These are phyloP conservation scores for Cyclocybe cylindracea DNA, from an alignment of 768 basidiomycete species.

Conservation along the genomic window DNA sequence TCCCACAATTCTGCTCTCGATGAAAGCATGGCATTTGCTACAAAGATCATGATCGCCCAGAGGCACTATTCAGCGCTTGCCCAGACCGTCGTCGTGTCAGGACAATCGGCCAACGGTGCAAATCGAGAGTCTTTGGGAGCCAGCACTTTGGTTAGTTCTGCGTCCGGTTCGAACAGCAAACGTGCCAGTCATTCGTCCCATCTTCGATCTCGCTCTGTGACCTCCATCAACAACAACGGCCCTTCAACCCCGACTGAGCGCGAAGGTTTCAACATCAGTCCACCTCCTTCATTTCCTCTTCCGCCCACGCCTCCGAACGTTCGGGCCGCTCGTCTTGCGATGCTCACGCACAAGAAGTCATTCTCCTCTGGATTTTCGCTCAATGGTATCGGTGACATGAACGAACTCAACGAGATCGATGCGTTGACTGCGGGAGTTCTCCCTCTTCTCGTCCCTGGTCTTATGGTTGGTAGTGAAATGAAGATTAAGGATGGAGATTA, in stretches of 20 bases:
- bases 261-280: slow-evolving; percentile 42
- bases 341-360: slow-evolving; percentile 60
- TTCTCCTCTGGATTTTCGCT: slow-evolving; percentile 68
- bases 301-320: slow-evolving; percentile 77
- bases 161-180: slow-evolving; percentile 37
- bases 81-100: slow-evolving; percentile 58
- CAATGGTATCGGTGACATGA: slow-evolving; percentile 52
- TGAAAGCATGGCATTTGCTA: slow-evolving; percentile 50
- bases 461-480: slow-evolving; percentile 58
- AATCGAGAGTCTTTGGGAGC: slow-evolving; percentile 27
- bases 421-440: slow-evolving; percentile 69
- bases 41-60: slow-evolving; percentile 71
- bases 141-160: slow-evolving; percentile 32
- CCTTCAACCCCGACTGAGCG: slow-evolving; percentile 39
- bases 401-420: slow-evolving; percentile 75
- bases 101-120: slow-evolving; percentile 38
- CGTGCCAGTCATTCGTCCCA: slow-evolving; percentile 40
- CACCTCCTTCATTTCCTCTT: slow-evolving; percentile 68
- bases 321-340: slow-evolving; percentile 53
- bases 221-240: slow-evolving; percentile 40
- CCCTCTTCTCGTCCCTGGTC: slow-evolving; percentile 66
- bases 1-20: slow-evolving; percentile 54
- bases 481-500: slow-evolving; percentile 50
- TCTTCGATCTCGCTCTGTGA: slow-evolving; percentile 61
- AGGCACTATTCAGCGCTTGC: slow-evolving; percentile 73